Percentiles rank a stretch among this genome's conserved stretches.
phyloP scores from a whole-genome alignment of 1,139 yeast genomes.

The Maudiozyma humilis region DNA sequence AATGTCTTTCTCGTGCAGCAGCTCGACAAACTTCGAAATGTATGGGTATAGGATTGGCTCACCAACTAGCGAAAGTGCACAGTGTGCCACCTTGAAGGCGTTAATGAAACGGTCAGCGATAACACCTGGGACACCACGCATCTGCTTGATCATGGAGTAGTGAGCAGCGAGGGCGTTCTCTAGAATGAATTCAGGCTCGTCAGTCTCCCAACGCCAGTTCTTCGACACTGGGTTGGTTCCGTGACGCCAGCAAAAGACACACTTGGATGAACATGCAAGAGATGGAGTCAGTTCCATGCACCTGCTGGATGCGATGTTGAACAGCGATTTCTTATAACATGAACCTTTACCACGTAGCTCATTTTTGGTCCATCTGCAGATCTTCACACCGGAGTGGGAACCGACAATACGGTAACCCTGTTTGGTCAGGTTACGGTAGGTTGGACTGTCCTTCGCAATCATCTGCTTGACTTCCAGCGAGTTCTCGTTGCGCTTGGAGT shows the following conservation, averaged over 20 bases:
- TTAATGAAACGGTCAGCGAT: constrained; percentile 83
- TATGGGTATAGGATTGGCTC: constrained; percentile 92
- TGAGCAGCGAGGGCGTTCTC: constrained; percentile 86
- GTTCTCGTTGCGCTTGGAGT: constrained; percentile 7
- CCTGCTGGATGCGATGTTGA: constrained; percentile 80
- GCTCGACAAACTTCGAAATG: constrained; percentile 71
- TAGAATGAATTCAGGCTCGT: constrained; percentile 74
- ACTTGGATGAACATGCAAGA: constrained; percentile 84
- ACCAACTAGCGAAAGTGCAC: constrained; percentile 88
- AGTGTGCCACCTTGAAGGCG: constrained; percentile 80
- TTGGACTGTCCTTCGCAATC: constrained; percentile 88
- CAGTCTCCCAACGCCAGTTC: constrained; percentile 94
- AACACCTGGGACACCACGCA: constrained; percentile 94
- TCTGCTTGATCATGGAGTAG: constrained; percentile 82
- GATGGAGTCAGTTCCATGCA: constrained; percentile 97
- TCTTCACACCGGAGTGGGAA: constrained; percentile 89
- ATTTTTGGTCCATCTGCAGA: constrained; percentile 93
- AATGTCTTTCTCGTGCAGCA: constrained; percentile 71
- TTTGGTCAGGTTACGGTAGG: constrained; percentile 77
- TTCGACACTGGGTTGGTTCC: constrained; percentile 97
- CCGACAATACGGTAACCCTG: constrained; percentile 94
- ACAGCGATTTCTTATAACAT: constrained; percentile 85
- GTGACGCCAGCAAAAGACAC: constrained; percentile 97
- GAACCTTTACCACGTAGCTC: constrained; percentile 92
- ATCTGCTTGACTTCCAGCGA: constrained; percentile 53